Evolutionary conservation across 139 green algal genomes (phyloP).

Genomic region (Volvox africanus): DNA sequence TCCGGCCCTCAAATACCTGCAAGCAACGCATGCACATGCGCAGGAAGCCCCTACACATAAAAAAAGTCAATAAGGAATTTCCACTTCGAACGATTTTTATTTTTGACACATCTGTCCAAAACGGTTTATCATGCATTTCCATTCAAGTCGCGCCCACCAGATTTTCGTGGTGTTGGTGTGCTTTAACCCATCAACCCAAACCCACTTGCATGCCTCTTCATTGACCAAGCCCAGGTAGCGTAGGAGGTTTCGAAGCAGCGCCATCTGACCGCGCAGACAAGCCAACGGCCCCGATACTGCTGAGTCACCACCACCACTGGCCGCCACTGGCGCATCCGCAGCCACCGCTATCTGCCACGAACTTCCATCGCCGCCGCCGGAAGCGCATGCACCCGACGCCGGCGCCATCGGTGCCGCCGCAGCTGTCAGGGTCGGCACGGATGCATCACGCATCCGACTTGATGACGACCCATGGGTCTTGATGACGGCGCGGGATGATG

Average conservation of each 20-base stretch:
- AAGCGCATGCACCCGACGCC: no score
- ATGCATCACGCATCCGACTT: neutral
- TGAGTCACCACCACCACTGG: neutral
- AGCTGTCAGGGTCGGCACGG: neutral
- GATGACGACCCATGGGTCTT: neutral
- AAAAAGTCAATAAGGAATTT: no score
- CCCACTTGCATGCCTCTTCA: constrained; percentile 21
- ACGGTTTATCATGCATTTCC: no score
- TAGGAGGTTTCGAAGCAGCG: neutral
- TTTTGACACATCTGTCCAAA: no score
- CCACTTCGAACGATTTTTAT: no score
- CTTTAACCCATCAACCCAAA: no score
- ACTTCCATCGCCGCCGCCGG: neutral
- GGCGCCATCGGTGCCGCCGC: neutral
- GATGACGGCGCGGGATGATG: neutral
- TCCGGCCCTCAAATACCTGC: no score
- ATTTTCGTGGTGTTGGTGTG: no score
- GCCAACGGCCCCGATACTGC: neutral
- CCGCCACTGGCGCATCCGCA: neutral
- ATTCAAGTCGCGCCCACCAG: no score
- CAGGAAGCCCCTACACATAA: no score
- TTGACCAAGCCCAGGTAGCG: constrained; percentile 19
- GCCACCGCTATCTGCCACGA: neutral
- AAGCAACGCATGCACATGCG: no score
- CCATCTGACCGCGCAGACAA: constrained; percentile 4